Evolutionary conservation across 345 rosid genomes (phyloP).

Genomic region (Citrus sinensis): DNA sequence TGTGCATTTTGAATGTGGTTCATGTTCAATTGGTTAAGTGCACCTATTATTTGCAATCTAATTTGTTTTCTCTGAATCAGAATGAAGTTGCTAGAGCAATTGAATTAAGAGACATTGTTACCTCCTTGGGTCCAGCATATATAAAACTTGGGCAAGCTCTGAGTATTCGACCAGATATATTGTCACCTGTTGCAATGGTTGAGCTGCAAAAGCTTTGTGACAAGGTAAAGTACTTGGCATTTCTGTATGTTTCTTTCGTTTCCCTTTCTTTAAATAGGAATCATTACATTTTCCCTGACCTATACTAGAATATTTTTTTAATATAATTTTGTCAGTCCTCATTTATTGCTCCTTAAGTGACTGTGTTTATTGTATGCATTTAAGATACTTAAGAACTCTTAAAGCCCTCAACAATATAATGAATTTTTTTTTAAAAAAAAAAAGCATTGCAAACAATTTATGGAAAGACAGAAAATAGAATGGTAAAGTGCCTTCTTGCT

Average conservation of each 20-base stretch:
- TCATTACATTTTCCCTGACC: not conserved
- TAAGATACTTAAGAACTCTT: not conserved
- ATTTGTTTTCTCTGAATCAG: constrained; percentile 35
- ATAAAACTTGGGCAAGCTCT: constrained; percentile 98
- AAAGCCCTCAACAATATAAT: not conserved
- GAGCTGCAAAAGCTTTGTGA: constrained; percentile 99
- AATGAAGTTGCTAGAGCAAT: constrained; percentile 97
- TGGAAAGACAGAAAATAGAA: not conserved
- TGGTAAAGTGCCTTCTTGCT: not conserved
- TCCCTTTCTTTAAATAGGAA: not conserved
- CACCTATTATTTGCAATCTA: not conserved
- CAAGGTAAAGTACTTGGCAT: constrained; percentile 50
- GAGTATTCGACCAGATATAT: constrained; percentile 94
- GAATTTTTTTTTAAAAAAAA: not conserved
- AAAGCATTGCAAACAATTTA: not conserved
- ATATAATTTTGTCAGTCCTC: not conserved
- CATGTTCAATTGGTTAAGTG: not conserved
- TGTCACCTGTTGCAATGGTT: constrained; percentile 88
- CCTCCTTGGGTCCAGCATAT: constrained; percentile 98
- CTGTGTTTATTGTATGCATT: not conserved
- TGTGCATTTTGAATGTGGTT: not conserved
- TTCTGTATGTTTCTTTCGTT: not conserved
- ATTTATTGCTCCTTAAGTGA: not conserved
- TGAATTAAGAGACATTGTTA: constrained; percentile 92
- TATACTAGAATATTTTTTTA: not conserved